Evolutionary conservation across 495 filamentous ascomycete genomes (phyloP), one percentile per base, ranked within the genome.

Genomic region (Penicillium fimorum): DNA sequence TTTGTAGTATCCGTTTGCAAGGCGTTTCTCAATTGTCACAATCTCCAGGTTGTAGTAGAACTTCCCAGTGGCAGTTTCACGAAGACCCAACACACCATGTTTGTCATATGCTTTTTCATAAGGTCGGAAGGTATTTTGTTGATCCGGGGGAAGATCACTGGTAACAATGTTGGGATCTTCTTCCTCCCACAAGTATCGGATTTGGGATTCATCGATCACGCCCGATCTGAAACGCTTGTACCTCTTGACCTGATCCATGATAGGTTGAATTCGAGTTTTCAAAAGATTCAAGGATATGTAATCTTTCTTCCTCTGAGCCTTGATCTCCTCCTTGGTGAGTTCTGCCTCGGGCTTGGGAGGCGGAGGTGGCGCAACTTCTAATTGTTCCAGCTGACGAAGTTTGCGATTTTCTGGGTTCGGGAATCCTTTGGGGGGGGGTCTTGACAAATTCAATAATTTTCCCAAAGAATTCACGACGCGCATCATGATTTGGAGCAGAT

Each of bases 1-100:
- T 65, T 90, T 91, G 72, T 98, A 98, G 70, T 88, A 97, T 18
- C 95, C 94, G 71, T 97, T 96, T 5, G 90, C 91, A 24, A 97
- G 79, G 32, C 94, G 87, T 64, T 94, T 90, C 75, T 98, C 94
- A 53, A 98, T 96, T 7, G 88, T 94, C 4, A 84, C 87, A n/a
- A 89, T 87, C 60, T 97, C 91, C 49, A 97, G 74, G 61, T 98
- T 98, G 75, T 97, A 97, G 65, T 83, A 97, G 69, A 92, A 92
- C 64, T 92, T 95, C 43, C 82, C 84, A 1, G 86, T 87, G 4
- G 79, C 80, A 15, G 78, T 79, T 56, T 96, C 85, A 17, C 80
- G 74, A 22, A 97, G 76, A 4, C 88, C 89, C 12, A 77, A 77
- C 15, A 84, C 79, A n/a, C 88, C 90, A 60, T 93, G 79, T 51